These are phyloP conservation scores for Phanerochaete sordida DNA, from an alignment of 768 basidiomycete genomes.

Conservation along the genomic window DNA sequence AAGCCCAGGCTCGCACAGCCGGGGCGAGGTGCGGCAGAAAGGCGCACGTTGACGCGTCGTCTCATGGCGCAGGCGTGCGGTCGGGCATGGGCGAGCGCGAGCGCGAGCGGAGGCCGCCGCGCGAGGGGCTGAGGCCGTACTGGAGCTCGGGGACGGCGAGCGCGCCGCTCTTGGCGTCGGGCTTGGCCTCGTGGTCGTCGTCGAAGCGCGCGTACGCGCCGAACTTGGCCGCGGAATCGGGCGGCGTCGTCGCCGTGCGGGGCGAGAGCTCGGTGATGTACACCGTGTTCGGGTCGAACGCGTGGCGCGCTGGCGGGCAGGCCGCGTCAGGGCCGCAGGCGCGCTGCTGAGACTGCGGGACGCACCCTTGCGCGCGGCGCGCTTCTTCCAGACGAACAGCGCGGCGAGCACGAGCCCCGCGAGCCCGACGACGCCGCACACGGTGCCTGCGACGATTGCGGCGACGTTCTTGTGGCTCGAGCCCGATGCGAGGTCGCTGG, in stretches of 20 bases:
- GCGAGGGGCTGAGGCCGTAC: background rate
- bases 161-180: background rate
- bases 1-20: background rate
- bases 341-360: too few species aligned
- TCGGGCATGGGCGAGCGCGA: constrained; percentile 10
- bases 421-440: constrained; percentile 6
- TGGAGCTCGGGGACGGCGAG: background rate
- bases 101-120: constrained; percentile 5
- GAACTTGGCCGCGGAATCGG: background rate
- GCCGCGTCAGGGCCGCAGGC: too few species aligned
- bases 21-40: background rate
- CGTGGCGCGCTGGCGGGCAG: too few species aligned
- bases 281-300: constrained; percentile 3
- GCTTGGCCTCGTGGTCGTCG: constrained; percentile 1
- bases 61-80: constrained; percentile 3
- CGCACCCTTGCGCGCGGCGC: background rate
- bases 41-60: too few species aligned
- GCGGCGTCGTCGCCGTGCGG: constrained; percentile 1
- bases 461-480: constrained; percentile 4
- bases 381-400: background rate
- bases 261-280: constrained; percentile 2
- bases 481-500: background rate
- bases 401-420: background rate
- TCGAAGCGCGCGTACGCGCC: constrained; percentile 6
- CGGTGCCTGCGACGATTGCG: constrained; percentile 5